Evolutionary conservation across 129 eudicot genomes (phyloP).

Genomic region (Helianthus tuberosus): DNA sequence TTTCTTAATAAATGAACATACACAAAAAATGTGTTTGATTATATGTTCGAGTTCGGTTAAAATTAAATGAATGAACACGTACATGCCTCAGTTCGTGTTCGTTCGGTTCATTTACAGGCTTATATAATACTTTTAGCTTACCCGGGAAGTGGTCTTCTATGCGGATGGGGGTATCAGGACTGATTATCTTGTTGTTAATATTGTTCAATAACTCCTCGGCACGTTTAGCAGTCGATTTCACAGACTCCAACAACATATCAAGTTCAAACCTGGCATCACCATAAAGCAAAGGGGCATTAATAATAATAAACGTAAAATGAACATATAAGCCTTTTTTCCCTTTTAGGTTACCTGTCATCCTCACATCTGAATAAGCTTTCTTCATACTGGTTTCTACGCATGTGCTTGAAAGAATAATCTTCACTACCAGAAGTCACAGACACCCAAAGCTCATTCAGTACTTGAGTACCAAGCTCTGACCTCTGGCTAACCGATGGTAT

Average conservation of each 20-base stretch:
- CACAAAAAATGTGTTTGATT: no score
- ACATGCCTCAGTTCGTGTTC: no score
- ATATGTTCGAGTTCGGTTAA: no score
- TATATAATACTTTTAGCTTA: constrained; percentile 8
- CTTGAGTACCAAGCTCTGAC: constrained; percentile 89
- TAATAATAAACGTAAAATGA: neutral
- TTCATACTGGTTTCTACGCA: constrained; percentile 99
- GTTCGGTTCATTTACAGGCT: no score
- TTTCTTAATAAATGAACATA: no score
- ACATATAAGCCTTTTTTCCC: neutral
- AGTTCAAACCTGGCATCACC: constrained; percentile 77
- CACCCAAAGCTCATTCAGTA: constrained; percentile 94
- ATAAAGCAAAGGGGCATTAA: neutral
- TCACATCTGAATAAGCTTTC: constrained; percentile 98
- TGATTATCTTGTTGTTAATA: constrained; percentile 53
- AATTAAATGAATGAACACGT: no score
- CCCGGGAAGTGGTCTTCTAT: constrained; percentile 89
- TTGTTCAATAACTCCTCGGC: constrained; percentile 76
- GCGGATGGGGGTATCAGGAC: constrained; percentile 55
- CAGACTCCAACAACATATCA: constrained; percentile 97
- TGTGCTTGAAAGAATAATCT: constrained; percentile 97
- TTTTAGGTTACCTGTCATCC: constrained; percentile 78
- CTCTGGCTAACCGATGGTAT: constrained; percentile 86
- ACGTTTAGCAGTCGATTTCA: constrained; percentile 76
- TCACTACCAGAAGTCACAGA: constrained; percentile 99